Base-by-base conservation (phyloP, 805 yeast genomes). In the Priceomyces carsonii region DNA sequence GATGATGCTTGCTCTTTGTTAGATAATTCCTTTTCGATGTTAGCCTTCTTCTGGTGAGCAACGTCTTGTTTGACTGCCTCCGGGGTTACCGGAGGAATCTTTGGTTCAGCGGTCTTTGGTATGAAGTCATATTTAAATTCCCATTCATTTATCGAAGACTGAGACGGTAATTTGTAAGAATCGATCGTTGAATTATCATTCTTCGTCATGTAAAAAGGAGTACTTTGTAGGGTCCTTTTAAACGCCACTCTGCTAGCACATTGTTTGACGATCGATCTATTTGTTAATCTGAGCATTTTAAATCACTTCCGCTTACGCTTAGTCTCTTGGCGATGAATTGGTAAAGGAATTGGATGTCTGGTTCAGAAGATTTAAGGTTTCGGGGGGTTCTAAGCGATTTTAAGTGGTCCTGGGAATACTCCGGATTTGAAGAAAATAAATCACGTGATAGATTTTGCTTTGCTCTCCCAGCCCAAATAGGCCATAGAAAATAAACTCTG, bases 131-230 rank as follows among this genome's bases (percentile, higher is more conserved):
- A 69, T 44, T 63, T 66, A 57, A 65, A 69, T 59, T 74, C 68
- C 78, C 80, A 65, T 52, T 74, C 66, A 48, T 66, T 55, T 52
- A 74, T 55, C 33, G 71, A 62, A 21, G 72, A 55, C 48, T 64
- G 66, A 29, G 72, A 54, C 10, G 81, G 80, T 26, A 75, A 59
- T 45, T 65, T 73, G 58, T 61, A 77, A 28, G 71, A 73, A 51
- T 80, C 85, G 42, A 79, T 79, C 25, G 77, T 72, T 6, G 83
- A 77, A 4, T 59, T 36, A 46, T 79, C 84, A 33, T 79, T 79
- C 50, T 79, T 79, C 22, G 79, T 77, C 13, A 39, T 38, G 5
- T 9, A 19, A 18, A 38, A 29, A 26, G 29, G n/a, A 9, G 29
- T 26, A 10, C 29, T 10, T 10, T 26, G 29, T 7, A 26, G 29